Evolutionary conservation across 2,329 filamentous ascomycete genomes (phyloP).

Genomic region (Diaporthe eres): DNA sequence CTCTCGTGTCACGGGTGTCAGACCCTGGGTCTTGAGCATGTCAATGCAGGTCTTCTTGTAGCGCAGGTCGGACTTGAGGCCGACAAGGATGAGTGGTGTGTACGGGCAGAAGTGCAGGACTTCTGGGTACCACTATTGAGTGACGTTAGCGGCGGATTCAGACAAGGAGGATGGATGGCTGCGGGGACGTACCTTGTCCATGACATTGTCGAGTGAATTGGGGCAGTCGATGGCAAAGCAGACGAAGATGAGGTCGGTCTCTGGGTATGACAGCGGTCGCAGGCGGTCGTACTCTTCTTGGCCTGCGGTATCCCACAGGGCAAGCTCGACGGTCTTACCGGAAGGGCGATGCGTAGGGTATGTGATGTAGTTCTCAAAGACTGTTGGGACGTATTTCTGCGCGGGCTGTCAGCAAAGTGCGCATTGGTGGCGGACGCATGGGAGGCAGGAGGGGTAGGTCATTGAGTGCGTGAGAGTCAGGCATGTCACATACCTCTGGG

Average conservation of each 20-base stretch:
- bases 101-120: constrained; percentile 99
- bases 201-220: constrained; percentile 96
- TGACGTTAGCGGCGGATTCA: constrained; percentile 5
- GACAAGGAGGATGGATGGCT: constrained; percentile 44
- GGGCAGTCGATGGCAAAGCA: constrained; percentile 99
- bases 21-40: constrained; percentile 96
- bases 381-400: constrained; percentile 99
- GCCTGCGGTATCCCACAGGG: constrained; percentile 97
- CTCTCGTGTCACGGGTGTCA: constrained; percentile 93
- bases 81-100: constrained; percentile 94
- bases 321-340: constrained; percentile 95
- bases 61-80: constrained; percentile 96
- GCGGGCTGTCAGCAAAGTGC: constrained; percentile 16
- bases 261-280: constrained; percentile 95
- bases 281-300: constrained; percentile 99
- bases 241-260: constrained; percentile 97
- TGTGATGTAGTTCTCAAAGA: constrained; percentile 99
- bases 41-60: constrained; percentile 97
- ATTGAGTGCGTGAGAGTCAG: not conserved
- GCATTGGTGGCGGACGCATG: not conserved
- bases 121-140: constrained; percentile 93
- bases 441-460: not conserved
- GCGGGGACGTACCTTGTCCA: constrained; percentile 86
- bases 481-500: constrained; percentile 80
- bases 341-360: constrained; percentile 90